Base-by-base conservation (phyloP, 176 grass and related monocot genomes). In the Panicum miliaceum region DNA sequence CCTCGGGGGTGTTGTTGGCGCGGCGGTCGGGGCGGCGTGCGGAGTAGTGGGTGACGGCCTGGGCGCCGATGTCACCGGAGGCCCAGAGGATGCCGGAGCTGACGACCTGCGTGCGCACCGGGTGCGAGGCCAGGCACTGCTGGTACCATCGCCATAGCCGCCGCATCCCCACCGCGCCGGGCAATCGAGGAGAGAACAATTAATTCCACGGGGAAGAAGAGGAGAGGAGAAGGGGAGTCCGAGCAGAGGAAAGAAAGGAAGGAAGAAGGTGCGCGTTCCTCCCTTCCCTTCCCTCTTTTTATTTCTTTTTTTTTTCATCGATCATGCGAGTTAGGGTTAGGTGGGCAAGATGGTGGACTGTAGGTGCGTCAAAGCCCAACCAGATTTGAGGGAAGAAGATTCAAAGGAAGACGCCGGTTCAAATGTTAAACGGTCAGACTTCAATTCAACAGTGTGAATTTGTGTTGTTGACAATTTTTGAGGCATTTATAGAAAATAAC, bases 61-160 rank as follows among this genome's bases (percentile, higher is more conserved):
- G 96, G n/a, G 96, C 96, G 76, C 93, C 96, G 60, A 95, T 84
- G 81, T 98, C 93, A 43, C 93, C 96, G 45, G 96, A 73, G 67
- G 83, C 93, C 93, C 91, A 98, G 75, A 98, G 90, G 83, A 98
- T 62, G 69, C 89, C 93, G 65, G 96, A 95, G 87, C 93, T 98
- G 47, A 90, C 86, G 57, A 95, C 86, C 87, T 98, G 96, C 46
- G 96, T 98, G 56, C 89, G 94, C 89, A 95, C 89, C 37, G 96
- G 96, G 61, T 98, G 86, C 47, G 92, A 42, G 22, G 91, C 52
- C 85, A 98, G 79, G 82, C 91, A 98, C 62, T 90, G 85, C 74
- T 92, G 91, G 89, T 98, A 98, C 89, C 89, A 95, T 70, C 90
- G 88, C 96, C 96, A 98, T 47, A 91, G 91, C 89, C 70, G 87